phyloP scores from a whole-genome alignment of 179 eudicot species.

The Beta lomatogona region DNA sequence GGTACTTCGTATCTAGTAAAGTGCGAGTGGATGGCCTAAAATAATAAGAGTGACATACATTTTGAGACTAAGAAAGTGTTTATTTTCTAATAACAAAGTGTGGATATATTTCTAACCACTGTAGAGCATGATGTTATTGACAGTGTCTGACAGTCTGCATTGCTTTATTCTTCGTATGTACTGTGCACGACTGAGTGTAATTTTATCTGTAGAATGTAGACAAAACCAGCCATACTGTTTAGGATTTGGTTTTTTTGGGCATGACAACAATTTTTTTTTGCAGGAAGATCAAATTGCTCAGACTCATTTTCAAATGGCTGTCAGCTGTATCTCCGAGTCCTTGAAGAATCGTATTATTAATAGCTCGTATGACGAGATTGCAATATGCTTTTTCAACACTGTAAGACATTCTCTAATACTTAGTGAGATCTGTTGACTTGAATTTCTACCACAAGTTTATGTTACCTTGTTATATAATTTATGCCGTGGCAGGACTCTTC shows the following conservation, averaged over 20 bases:
- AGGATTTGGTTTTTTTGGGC: neutral
- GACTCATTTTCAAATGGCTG: slow-evolving; percentile 73
- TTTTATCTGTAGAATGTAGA: neutral
- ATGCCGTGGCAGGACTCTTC: neutral
- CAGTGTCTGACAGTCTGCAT: neutral
- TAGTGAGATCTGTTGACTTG: neutral
- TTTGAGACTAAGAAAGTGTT: too few species aligned
- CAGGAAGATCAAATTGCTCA: slow-evolving; percentile 72
- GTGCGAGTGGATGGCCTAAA: too few species aligned
- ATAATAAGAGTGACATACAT: too few species aligned
- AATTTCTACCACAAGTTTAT: neutral
- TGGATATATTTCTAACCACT: too few species aligned
- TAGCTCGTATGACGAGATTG: slow-evolving; percentile 85
- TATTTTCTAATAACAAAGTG: too few species aligned
- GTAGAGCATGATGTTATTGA: neutral
- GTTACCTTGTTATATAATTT: neutral
- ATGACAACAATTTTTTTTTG: slow-evolving; percentile 5
- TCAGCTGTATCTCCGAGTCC: slow-evolving; percentile 73
- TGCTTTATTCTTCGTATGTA: neutral
- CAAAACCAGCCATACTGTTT: too few species aligned
- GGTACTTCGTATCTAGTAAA: too few species aligned
- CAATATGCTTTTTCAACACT: slow-evolving; percentile 92
- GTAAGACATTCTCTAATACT: slow-evolving; percentile 44
- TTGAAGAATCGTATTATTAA: slow-evolving; percentile 85
- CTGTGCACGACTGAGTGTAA: neutral